These are phyloP conservation scores for Melanogaster broomeanus DNA, from an alignment of 768 basidiomycete species.

Conservation along the genomic window DNA sequence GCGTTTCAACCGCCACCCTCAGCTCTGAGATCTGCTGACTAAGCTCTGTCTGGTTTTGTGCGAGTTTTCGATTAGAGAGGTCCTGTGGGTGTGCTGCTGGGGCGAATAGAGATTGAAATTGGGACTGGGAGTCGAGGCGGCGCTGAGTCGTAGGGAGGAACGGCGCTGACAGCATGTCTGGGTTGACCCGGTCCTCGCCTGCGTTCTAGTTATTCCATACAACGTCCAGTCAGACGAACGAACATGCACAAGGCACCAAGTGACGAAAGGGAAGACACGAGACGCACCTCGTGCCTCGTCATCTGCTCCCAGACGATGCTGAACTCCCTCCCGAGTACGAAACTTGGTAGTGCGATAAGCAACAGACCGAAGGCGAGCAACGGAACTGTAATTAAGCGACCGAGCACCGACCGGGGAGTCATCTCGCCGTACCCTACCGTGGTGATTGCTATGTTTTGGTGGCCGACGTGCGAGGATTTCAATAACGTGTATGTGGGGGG, in stretches of 20 bases:
- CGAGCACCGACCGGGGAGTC: constrained; percentile 85
- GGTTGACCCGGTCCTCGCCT: constrained; percentile 4
- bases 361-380: constrained; percentile 86
- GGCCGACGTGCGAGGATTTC: neutral
- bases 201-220: neutral
- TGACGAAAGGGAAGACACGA: neutral
- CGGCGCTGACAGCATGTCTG: constrained; percentile 17
- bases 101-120: neutral
- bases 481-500: neutral
- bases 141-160: constrained; percentile 17
- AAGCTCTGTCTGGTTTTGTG: constrained; percentile 67
- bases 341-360: constrained; percentile 87
- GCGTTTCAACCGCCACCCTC: constrained; percentile 53
- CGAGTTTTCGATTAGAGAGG: constrained; percentile 59
- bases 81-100: constrained; percentile 35
- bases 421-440: constrained; percentile 94
- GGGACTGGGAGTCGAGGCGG: constrained; percentile 12
- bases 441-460: constrained; percentile 64
- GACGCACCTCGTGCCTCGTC: constrained; percentile 49
- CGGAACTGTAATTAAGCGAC: constrained; percentile 82
- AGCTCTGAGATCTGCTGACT: constrained; percentile 65
- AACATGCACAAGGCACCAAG: too few relatives aligned
- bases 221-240: neutral
- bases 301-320: constrained; percentile 88
- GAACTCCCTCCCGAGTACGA: constrained; percentile 91